phyloP scores from a whole-genome alignment of 2,329 filamentous ascomycete genomes.

The Fusarium sp. region DNA sequence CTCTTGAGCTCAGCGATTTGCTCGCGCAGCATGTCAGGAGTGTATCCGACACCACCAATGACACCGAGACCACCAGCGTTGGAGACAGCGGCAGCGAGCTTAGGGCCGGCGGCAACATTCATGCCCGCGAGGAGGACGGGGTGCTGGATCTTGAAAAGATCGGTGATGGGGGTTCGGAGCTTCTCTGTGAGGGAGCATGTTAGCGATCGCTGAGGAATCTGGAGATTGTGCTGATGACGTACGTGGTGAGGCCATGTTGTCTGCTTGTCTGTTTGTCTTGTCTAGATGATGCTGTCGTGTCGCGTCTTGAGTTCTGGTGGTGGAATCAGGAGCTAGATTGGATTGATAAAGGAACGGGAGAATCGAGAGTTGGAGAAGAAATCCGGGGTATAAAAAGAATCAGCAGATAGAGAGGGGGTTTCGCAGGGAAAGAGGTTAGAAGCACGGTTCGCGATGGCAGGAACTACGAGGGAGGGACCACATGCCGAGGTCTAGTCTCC shows the following conservation, averaged over 20 bases:
- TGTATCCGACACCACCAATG: slow-evolving; percentile 95
- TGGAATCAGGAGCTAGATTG: neutral
- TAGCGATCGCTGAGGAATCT: slow-evolving; percentile 12
- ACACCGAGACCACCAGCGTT: slow-evolving; percentile 97
- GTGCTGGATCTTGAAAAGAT: slow-evolving; percentile 98
- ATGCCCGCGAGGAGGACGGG: slow-evolving; percentile 96
- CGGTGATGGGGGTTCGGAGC: slow-evolving; percentile 91
- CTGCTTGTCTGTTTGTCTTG: slow-evolving; percentile 11
- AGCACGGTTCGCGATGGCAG: slow-evolving; percentile 9
- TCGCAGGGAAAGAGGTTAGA: slow-evolving; percentile 21
- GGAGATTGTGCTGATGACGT: slow-evolving; percentile 54
- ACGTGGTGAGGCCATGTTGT: slow-evolving; percentile 83
- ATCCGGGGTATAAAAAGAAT: slow-evolving; percentile 38
- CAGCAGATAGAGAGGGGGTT: slow-evolving; percentile 30
- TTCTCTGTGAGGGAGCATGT: slow-evolving; percentile 47
- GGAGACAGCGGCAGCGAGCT: slow-evolving; percentile 94
- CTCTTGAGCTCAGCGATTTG: slow-evolving; percentile 95
- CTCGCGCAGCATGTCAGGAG: slow-evolving; percentile 94
- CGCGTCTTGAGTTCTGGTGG: slow-evolving; percentile 15
- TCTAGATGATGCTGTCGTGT: slow-evolving; percentile 16
- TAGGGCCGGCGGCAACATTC: slow-evolving; percentile 98
- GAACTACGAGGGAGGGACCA: slow-evolving; percentile 12
- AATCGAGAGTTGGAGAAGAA: neutral
- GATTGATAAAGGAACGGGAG: neutral
- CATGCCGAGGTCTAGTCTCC: slow-evolving; percentile 40